These are phyloP conservation scores for Xylaria multiplex DNA, from an alignment of 2,329 filamentous ascomycete genomes.

Conservation along the genomic window DNA sequence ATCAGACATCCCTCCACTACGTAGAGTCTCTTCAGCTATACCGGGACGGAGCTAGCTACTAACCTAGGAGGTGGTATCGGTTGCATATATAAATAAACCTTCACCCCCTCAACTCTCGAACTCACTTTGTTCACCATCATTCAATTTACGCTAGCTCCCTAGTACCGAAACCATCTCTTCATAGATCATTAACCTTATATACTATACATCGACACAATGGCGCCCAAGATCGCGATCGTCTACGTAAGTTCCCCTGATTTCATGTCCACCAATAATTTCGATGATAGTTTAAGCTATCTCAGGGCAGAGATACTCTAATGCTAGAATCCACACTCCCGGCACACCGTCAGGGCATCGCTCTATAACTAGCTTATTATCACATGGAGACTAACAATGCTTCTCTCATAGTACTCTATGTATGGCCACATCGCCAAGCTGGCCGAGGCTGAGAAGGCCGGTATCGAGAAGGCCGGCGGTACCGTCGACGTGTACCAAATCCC, in stretches of 20 bases:
- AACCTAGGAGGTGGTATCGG: not conserved
- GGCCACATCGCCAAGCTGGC: slow-evolving; percentile 88
- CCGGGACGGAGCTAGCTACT: no score
- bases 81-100: slow-evolving; percentile 30
- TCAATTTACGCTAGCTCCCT: slow-evolving; percentile 5
- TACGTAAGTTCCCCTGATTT: slow-evolving; percentile 41
- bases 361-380: not conserved
- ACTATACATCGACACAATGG: slow-evolving; percentile 39
- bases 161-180: not conserved
- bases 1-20: not conserved
- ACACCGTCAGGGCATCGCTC: not conserved
- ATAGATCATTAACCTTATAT: not conserved
- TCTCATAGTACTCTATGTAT: slow-evolving; percentile 85
- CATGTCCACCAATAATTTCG: not conserved
- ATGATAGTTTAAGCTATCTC: not conserved
- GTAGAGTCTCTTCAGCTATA: not conserved
- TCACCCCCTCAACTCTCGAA: slow-evolving; percentile 11
- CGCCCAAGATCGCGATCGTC: slow-evolving; percentile 49
- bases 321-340: not conserved
- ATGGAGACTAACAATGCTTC: slow-evolving; percentile 34
- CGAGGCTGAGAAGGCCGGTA: slow-evolving; percentile 89
- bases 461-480: slow-evolving; percentile 84
- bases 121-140: not conserved
- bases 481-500: slow-evolving; percentile 86
- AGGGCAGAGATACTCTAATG: not conserved